These are phyloP conservation scores for Colletotrichum theobromicola DNA, from an alignment of 2,329 filamentous ascomycete genomes.

Conservation along the genomic window DNA sequence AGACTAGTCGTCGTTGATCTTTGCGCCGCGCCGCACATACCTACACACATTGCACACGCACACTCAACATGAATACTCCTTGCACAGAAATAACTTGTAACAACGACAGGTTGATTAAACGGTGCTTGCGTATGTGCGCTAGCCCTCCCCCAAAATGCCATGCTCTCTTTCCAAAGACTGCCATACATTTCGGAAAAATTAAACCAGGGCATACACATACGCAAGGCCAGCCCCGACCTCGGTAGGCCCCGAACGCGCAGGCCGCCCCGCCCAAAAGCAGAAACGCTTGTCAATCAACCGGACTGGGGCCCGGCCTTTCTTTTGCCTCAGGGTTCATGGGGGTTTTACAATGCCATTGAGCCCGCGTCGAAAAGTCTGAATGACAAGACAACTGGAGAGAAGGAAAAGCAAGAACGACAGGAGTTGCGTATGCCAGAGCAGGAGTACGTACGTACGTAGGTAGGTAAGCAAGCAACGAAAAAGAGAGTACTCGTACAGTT, in stretches of 20 bases:
- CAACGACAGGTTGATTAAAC: neutral
- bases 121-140: neutral
- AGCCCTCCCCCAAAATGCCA: neutral
- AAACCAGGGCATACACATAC: neutral
- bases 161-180: neutral
- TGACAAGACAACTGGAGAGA: neutral
- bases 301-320: no score
- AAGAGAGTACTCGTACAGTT: neutral
- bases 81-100: neutral
- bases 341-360: neutral
- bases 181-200: neutral
- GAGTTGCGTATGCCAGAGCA: neutral
- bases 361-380: neutral
- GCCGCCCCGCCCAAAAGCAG: neutral
- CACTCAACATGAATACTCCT: neutral
- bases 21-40: neutral
- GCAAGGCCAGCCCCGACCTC: neutral
- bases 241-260: neutral
- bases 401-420: neutral
- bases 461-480: neutral
- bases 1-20: neutral
- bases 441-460: no score
- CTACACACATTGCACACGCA: neutral
- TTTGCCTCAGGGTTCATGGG: neutral
- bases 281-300: neutral